phyloP scores from a whole-genome alignment of 495 filamentous ascomycete genomes.

The Chaetomium tenue region DNA sequence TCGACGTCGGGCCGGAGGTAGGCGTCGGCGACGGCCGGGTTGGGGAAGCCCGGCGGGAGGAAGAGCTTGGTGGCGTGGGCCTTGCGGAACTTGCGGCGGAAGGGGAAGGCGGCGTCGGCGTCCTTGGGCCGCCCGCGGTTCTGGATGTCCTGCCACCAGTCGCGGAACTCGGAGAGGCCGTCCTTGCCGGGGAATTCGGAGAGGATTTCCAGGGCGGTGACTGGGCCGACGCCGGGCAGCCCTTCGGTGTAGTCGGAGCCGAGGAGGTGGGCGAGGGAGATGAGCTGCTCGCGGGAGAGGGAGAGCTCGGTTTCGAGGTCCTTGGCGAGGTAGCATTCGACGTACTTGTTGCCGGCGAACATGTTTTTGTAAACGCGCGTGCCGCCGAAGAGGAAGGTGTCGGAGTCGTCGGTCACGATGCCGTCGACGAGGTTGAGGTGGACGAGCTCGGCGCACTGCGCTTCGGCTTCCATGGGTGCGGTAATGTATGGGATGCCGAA shows the following conservation, averaged over 20 bases:
- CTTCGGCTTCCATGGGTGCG: slow-evolving; percentile 98
- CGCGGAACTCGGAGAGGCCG: slow-evolving; percentile 63
- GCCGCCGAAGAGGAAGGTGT: slow-evolving; percentile 96
- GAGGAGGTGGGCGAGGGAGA: slow-evolving; percentile 81
- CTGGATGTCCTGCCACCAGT: slow-evolving; percentile 86
- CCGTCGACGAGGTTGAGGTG: slow-evolving; percentile 84
- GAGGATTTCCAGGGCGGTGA: slow-evolving; percentile 87
- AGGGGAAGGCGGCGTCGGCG: slow-evolving; percentile 54
- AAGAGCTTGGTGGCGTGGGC: slow-evolving; percentile 76
- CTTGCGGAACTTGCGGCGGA: slow-evolving; percentile 80
- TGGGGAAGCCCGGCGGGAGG: slow-evolving; percentile 74
- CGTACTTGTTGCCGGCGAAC: slow-evolving; percentile 96
- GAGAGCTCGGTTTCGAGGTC: slow-evolving; percentile 89
- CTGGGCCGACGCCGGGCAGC: slow-evolving; percentile 82
- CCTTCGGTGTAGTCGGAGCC: slow-evolving; percentile 95
- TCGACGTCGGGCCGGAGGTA: slow-evolving; percentile 88
- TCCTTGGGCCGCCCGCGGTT: slow-evolving; percentile 49
- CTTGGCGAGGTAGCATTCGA: slow-evolving; percentile 88
- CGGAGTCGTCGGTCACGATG: slow-evolving; percentile 96
- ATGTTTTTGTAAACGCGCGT: slow-evolving; percentile 98
- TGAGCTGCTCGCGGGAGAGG: slow-evolving; percentile 76
- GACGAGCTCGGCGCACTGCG: slow-evolving; percentile 92
- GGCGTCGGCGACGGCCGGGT: slow-evolving; percentile 65
- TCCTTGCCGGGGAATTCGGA: slow-evolving; percentile 72
- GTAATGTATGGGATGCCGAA: slow-evolving; percentile 97